A percentile compares a stretch with the other conserved stretches of the same genome.
Evolutionary conservation across 2,329 filamentous ascomycete genomes (phyloP).

Genomic region (Kalmusia sp.): DNA sequence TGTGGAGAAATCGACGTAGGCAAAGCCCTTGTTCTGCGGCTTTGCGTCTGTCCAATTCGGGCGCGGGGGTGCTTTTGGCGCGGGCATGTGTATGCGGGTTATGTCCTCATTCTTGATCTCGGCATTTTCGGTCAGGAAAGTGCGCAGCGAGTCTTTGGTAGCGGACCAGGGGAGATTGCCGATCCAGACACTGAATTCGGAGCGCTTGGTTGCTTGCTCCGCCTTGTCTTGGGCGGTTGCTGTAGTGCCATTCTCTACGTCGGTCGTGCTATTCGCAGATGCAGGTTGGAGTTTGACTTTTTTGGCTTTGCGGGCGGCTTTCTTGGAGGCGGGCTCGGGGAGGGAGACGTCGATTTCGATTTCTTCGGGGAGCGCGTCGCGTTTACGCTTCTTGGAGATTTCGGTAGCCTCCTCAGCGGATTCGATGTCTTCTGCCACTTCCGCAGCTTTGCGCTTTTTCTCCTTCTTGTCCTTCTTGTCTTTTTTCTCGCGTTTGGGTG

Average conservation of each 20-base stretch:
- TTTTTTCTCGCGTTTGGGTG: conserved; percentile 18
- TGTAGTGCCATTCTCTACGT: conserved; percentile 33
- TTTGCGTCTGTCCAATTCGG: conserved; percentile 53
- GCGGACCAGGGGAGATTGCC: conserved; percentile 90
- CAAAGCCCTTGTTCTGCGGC: conserved; percentile 87
- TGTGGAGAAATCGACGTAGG: conserved; percentile 89
- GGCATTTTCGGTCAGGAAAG: conserved; percentile 78
- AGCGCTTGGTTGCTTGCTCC: conserved; percentile 63
- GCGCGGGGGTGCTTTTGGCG: conserved; percentile 47
- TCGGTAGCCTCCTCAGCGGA: conserved; percentile 24
- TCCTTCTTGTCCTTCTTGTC: conserved; percentile 38
- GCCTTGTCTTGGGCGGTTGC: conserved; percentile 42
- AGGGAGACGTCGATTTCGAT: conserved; percentile 88
- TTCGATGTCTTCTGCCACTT: conserved; percentile 18
- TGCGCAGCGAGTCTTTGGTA: conserved; percentile 75
- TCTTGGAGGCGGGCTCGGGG: conserved; percentile 96
- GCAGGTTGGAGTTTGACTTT: conserved; percentile 69
- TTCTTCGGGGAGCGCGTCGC: conserved; percentile 66
- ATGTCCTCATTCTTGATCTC: conserved; percentile 69
- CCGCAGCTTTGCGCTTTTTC: conserved; percentile 32
- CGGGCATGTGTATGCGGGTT: conserved; percentile 83
- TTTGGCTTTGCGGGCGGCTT: conserved; percentile 86
- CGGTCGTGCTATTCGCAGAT: conserved; percentile 19
- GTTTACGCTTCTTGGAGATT: conserved; percentile 55
- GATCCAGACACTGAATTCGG: conserved; percentile 90